Conservation (phyloP, 352 stramenopile species). For the Thalassiosira livingstoniorum region DNA sequence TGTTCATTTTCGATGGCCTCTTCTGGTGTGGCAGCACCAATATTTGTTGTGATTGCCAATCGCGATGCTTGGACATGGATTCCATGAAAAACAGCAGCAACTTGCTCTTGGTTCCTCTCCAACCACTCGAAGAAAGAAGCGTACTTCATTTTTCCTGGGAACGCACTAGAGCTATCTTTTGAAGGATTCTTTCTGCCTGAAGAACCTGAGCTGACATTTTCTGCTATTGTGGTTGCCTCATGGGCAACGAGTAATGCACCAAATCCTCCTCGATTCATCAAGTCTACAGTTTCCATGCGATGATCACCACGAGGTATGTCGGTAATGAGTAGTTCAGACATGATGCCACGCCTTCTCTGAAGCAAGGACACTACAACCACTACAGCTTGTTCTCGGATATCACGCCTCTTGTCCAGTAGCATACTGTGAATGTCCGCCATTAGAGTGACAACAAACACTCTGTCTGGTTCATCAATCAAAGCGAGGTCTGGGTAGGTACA, state of each 20-base stretch:
- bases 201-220: constrained; percentile 57
- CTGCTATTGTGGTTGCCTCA: constrained; percentile 75
- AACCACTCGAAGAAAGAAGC: constrained; percentile 85
- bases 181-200: constrained; percentile 13
- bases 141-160: constrained; percentile 70
- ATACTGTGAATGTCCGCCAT: constrained; percentile 81
- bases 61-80: constrained; percentile 70
- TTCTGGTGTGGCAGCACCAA: constrained; percentile 66
- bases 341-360: constrained; percentile 72
- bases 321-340: constrained; percentile 85
- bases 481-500: constrained; percentile 79
- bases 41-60: constrained; percentile 63
- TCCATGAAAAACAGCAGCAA: constrained; percentile 80
- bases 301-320: constrained; percentile 70
- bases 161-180: constrained; percentile 9
- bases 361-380: constrained; percentile 79
- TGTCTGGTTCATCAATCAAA: constrained; percentile 72
- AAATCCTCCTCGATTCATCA: constrained; percentile 85
- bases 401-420: constrained; percentile 70
- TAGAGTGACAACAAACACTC: constrained; percentile 74
- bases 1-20: constrained; percentile 85
- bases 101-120: constrained; percentile 76
- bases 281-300: constrained; percentile 80
- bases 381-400: constrained; percentile 75
- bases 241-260: constrained; percentile 79